Percentiles rank a stretch among this genome's conserved stretches.
Evolutionary conservation across 352 stramenopile genomes (phyloP).

Genomic region (Albugo candida): DNA sequence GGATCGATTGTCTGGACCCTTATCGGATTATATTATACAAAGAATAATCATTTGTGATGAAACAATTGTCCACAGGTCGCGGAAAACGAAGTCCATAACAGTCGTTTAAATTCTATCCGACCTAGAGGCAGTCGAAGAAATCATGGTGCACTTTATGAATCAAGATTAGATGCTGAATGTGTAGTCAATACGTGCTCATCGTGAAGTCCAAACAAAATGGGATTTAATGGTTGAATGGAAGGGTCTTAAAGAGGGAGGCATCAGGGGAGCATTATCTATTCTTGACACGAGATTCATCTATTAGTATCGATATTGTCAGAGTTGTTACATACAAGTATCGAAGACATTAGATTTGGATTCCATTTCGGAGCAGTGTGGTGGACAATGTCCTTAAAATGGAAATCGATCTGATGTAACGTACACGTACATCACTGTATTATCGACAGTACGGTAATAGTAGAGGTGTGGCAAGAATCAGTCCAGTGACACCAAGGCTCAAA

Average conservation of each 20-base stretch:
- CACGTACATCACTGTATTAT: too few relatives aligned
- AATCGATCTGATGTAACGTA: too few relatives aligned
- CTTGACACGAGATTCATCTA: background rate
- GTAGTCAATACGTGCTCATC: background rate
- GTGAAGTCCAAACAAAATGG: background rate
- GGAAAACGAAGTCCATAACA: slow-evolving; percentile 10
- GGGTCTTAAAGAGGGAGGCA: slow-evolving; percentile 2
- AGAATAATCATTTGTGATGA: slow-evolving; percentile 9
- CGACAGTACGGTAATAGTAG: too few relatives aligned
- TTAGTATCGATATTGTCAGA: too few relatives aligned
- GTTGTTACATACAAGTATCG: too few relatives aligned
- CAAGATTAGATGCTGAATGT: slow-evolving; percentile 9
- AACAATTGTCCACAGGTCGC: slow-evolving; percentile 9
- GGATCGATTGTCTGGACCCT: slow-evolving; percentile 14
- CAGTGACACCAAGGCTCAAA: too few relatives aligned
- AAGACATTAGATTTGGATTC: too few relatives aligned
- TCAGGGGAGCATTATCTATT: slow-evolving; percentile 1
- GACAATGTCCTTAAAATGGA: too few relatives aligned
- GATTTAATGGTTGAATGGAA: slow-evolving; percentile 1
- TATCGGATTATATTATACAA: slow-evolving; percentile 10
- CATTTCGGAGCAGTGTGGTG: too few relatives aligned
- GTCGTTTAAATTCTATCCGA: slow-evolving; percentile 15
- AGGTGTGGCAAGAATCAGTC: too few relatives aligned
- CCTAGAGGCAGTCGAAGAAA: slow-evolving; percentile 12
- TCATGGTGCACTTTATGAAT: slow-evolving; percentile 8